Base-by-base conservation (phyloP, 805 yeast species). In the Lachancea sp. region DNA sequence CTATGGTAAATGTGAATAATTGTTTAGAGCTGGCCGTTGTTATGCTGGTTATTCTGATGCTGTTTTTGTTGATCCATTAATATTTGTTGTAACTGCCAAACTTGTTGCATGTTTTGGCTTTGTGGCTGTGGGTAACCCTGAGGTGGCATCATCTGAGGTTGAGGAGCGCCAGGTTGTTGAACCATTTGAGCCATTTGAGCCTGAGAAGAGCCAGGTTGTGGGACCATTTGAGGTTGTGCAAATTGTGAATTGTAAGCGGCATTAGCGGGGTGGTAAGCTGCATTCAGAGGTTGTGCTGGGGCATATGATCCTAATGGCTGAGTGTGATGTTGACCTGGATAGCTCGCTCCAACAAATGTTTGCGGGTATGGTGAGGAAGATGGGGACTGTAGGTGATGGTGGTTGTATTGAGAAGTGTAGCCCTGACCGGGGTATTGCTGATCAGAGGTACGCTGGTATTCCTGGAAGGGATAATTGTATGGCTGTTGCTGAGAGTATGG, bases 101-200 rank as follows among this genome's bases (percentile, higher is more conserved):
- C 37, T 31, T 42, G 46, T 30, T 36, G 37, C 32, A 33, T 36
- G 17, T 42, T 36, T 36, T 30, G 46, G 12, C n/a, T 26, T 27
- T 40, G 43, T 6, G 37, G 37, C 16, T 31, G 35, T 13, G 37
- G 2, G 47, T 41, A 36, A 17, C 39, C 31, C 19, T 13, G 15
- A 7, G 30, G 19, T 3, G 39, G 19, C n/a, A 15, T 25, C 42
- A 41, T 42, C 36, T 54, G 51, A 40, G 57, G 50, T 37, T 51
- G 46, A 40, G 51, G 33, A 45, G 25, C 29, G 26, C 46, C 27
- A 13, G 34, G 35, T 9, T 38, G 15, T n/a, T 18, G 10, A 47
- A 39, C 35, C 39, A 38, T 42, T 37, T 54, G 51, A 41, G 56
- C n/a, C 42, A 41, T 42, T 36, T 54, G 51, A 40, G 57, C 50